A percentile compares a stretch with the other conserved stretches of the same genome.
Conservation (phyloP, 768 basidiomycete species). For the Rhodotorula kratochvilovae region DNA sequence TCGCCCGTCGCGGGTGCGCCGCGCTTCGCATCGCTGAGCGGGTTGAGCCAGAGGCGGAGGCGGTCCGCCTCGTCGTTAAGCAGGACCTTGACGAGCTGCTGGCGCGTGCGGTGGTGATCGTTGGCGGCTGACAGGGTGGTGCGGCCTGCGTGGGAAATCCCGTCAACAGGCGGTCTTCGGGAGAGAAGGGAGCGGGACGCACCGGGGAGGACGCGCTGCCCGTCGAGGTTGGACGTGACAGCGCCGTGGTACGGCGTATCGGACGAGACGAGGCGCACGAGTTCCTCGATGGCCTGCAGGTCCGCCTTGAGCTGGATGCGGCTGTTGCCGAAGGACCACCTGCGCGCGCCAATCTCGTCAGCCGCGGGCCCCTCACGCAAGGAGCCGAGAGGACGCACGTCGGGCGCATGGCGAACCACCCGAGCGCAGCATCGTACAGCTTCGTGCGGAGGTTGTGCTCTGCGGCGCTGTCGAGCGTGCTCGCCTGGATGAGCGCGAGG, state of each 20-base stretch:
- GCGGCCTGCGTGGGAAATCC: constrained; percentile 35
- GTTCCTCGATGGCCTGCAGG: constrained; percentile 77
- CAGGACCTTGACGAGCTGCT: constrained; percentile 71
- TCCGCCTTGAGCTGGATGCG: constrained; percentile 85
- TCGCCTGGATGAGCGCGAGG: constrained; percentile 84
- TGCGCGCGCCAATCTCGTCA: constrained; percentile 44
- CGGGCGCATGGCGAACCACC: constrained; percentile 81
- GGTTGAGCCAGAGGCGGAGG: constrained; percentile 84
- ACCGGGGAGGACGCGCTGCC: constrained; percentile 41
- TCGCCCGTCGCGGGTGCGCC: constrained; percentile 54
- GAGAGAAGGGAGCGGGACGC: constrained; percentile 8
- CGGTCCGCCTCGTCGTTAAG: constrained; percentile 87
- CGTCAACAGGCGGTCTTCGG: no score
- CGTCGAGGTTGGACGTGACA: constrained; percentile 52
- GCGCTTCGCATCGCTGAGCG: constrained; percentile 67
- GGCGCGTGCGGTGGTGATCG: constrained; percentile 61
- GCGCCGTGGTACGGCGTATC: constrained; percentile 12
- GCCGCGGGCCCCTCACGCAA: no score
- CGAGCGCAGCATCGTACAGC: constrained; percentile 73
- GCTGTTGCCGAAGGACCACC: constrained; percentile 95
- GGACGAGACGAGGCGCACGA: constrained; percentile 49
- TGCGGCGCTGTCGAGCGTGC: constrained; percentile 72
- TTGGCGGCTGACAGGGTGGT: constrained; percentile 54
- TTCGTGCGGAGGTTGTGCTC: constrained; percentile 70
- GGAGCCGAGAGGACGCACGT: not conserved